Conservation (phyloP, 208 protist species). For the Leishmania tropica region DNA sequence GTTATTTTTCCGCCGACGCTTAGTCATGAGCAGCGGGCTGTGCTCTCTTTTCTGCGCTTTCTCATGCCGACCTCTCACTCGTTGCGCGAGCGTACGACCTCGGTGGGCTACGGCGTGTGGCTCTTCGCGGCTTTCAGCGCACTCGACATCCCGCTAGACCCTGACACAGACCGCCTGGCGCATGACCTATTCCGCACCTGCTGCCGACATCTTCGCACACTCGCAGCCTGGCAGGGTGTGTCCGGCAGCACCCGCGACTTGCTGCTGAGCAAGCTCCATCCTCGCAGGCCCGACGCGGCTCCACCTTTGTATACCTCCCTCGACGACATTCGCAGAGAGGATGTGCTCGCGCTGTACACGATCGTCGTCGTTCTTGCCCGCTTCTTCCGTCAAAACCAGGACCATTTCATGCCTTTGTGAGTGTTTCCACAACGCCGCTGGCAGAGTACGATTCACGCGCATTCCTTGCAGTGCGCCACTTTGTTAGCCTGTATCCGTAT, state of each 20-base stretch:
- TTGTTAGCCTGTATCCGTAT: neutral
- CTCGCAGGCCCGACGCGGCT: neutral
- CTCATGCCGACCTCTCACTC: constrained; percentile 37
- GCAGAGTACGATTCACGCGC: neutral
- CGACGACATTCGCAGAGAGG: constrained; percentile 47
- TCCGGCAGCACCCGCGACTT: constrained; percentile 47
- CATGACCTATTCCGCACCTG: constrained; percentile 68
- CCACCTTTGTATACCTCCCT: constrained; percentile 43
- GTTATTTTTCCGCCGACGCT: neutral
- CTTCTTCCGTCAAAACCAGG: constrained; percentile 84
- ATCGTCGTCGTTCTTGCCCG: constrained; percentile 75
- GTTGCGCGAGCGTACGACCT: neutral
- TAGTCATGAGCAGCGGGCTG: constrained; percentile 3
- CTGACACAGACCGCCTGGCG: constrained; percentile 74
- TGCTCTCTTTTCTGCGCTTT: constrained; percentile 51
- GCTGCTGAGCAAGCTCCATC: constrained; percentile 37
- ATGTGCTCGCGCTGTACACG: constrained; percentile 74
- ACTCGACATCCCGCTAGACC: constrained; percentile 78
- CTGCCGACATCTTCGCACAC: constrained; percentile 67
- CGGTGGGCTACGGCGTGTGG: constrained; percentile 70
- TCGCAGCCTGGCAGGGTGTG: constrained; percentile 46
- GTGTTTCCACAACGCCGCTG: neutral
- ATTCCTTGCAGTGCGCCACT: too few species aligned
- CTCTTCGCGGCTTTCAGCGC: constrained; percentile 56
- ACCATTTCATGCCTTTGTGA: constrained; percentile 76